Evolutionary conservation across 768 basidiomycete genomes (phyloP), one percentile per base, ranked within the genome.

Genomic region (Podaxis sp.): DNA sequence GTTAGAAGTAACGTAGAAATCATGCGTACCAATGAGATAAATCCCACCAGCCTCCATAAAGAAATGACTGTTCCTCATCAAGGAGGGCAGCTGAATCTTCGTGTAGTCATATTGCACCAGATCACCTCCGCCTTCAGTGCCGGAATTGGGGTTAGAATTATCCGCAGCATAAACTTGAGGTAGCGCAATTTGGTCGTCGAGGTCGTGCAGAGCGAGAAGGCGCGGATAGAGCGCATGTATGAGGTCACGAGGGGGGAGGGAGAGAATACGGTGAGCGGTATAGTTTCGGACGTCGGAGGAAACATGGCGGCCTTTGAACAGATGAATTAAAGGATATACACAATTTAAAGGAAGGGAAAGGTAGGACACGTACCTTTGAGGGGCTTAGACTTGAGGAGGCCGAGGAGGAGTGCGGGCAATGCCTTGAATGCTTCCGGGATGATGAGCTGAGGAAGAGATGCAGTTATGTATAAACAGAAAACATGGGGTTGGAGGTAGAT

Each of bases 231-330:
- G 82, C 66, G 91, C 80, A 62, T 87, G 86, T 72, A 96, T 85
- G 10, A 89, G 82, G 40, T 78, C 77, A 17, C 90, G 86, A 10
- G 91, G 85, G 57, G 86, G 79, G 79, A 89, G 85, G 0, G 87
- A 84, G 65, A 86, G 82, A 53, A 97, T 80, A 66, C 86, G 84
- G 66, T 95, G 91, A 55, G 88, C 87, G 69, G 90, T 84, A 70
- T 89, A 91, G 67, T 95, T 93, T 56, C 97, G 89, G 11, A 96
- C 94, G 69, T 99, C 97, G n/a, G 95, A 89, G 5, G 91, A 88
- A 54, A 99, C 95, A 67, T 86, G 88, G 15, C 91, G 87, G 51
- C 87, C 95, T 96, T 58, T 53, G 44, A 50, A 33, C 33, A 33
- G 33, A 8, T 33, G 10, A 38, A 41, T 7, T 46, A 28, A 8